Evolutionary conservation across 2,329 filamentous ascomycete genomes (phyloP).

Genomic region (Penicillium oxalicum): DNA sequence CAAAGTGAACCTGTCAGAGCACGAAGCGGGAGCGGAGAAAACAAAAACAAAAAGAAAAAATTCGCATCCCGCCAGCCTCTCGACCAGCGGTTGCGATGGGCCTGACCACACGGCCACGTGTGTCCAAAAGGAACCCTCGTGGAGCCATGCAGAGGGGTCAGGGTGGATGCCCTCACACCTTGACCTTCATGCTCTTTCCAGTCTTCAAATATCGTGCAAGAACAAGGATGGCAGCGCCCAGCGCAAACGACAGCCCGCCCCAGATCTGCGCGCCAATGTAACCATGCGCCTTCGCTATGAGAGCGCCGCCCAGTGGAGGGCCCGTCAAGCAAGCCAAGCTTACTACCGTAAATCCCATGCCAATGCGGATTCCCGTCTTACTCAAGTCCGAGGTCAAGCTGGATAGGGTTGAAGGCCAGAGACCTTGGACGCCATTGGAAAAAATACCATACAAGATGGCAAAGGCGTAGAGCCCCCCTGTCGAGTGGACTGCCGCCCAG

Average conservation of each 20-base stretch:
- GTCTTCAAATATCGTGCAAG: constrained; percentile 8
- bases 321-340: constrained; percentile 43
- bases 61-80: neutral
- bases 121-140: neutral
- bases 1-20: no score
- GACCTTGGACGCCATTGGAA: constrained; percentile 8
- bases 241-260: constrained; percentile 24
- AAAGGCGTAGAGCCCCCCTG: constrained; percentile 39
- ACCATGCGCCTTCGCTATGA: constrained; percentile 39
- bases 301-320: constrained; percentile 43
- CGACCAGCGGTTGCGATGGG: neutral
- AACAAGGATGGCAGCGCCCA: constrained; percentile 11
- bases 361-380: constrained; percentile 11
- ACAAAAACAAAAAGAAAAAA: neutral
- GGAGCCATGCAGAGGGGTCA: neutral
- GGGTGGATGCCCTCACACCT: constrained; percentile 1
- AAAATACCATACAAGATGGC: constrained; percentile 39
- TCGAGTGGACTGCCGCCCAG: constrained; percentile 49
- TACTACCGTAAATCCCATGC: constrained; percentile 42
- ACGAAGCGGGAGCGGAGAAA: neutral
- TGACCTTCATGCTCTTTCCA: constrained; percentile 5
- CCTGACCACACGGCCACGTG: neutral
- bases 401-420: constrained; percentile 11
- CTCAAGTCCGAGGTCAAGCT: constrained; percentile 11
- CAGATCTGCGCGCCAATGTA: constrained; percentile 45